phyloP scores from a whole-genome alignment of 495 filamentous ascomycete species.

The Penicillium arizonense region DNA sequence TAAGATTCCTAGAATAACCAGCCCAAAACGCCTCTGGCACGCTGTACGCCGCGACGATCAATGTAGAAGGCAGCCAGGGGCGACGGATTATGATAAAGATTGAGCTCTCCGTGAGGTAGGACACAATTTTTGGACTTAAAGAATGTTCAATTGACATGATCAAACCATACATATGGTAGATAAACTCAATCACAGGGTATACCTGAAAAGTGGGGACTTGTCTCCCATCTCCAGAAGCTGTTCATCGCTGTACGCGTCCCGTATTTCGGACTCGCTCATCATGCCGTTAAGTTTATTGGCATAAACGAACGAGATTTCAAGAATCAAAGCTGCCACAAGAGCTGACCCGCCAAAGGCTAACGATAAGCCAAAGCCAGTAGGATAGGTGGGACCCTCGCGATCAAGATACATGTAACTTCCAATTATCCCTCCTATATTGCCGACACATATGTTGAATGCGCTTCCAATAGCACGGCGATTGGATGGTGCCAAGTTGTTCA shows the following conservation, averaged over 20 bases:
- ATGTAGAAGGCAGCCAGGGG: too few species aligned
- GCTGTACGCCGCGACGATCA: too few species aligned
- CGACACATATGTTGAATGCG: conserved; percentile 35
- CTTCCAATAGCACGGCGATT: conserved; percentile 35
- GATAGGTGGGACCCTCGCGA: conserved; percentile 26
- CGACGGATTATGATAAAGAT: too few species aligned
- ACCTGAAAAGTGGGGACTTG: conserved; percentile 40
- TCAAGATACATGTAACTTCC: conserved; percentile 37
- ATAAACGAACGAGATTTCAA: conserved; percentile 19
- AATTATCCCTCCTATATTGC: conserved; percentile 35
- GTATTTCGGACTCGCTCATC: conserved; percentile 29
- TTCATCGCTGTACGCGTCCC: conserved; percentile 31
- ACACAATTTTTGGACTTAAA: too few species aligned
- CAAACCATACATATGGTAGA: too few species aligned
- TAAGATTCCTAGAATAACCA: too few species aligned
- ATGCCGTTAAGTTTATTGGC: conserved; percentile 22
- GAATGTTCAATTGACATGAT: too few species aligned
- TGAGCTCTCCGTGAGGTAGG: too few species aligned
- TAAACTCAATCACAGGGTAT: conserved; percentile 17
- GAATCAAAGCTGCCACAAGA: conserved; percentile 18
- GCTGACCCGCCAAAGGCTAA: conserved; percentile 22
- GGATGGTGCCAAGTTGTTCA: conserved; percentile 37
- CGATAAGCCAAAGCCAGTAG: conserved; percentile 32
- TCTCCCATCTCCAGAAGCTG: conserved; percentile 43
- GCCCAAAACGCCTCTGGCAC: too few species aligned